phyloP scores from a whole-genome alignment of 179 eudicot species.

The Spergularia azorica region DNA sequence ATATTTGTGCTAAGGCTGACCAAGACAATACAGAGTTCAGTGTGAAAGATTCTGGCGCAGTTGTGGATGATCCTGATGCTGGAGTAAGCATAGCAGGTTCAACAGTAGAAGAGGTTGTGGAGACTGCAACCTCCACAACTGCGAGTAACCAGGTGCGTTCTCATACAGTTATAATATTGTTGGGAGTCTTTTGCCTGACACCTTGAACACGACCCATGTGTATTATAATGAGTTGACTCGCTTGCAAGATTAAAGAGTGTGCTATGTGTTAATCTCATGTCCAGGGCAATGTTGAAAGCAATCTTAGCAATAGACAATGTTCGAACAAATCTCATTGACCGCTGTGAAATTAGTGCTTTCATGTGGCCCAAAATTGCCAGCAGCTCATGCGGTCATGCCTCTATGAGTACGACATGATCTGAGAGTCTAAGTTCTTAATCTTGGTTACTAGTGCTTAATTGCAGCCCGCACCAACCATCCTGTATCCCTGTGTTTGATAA shows the following conservation, averaged over 20 bases:
- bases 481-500: too few species aligned
- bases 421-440: too few species aligned
- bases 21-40: constrained; percentile 20
- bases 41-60: constrained; percentile 20
- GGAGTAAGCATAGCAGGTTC: constrained; percentile 21
- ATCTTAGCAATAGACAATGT: not conserved
- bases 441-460: too few species aligned
- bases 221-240: not conserved
- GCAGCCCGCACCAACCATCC: too few species aligned
- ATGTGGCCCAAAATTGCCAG: too few species aligned
- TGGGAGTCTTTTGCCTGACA: too few species aligned
- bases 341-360: not conserved
- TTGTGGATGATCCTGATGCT: constrained; percentile 9
- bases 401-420: too few species aligned
- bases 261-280: not conserved
- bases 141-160: constrained; percentile 48
- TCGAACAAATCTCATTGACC: not conserved
- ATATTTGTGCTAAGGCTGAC: constrained; percentile 10
- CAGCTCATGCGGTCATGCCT: too few species aligned
- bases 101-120: constrained; percentile 22
- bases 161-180: too few species aligned
- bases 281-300: not conserved
- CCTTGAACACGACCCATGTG: too few species aligned
- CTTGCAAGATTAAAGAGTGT: not conserved
- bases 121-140: constrained; percentile 35